Percentiles rank a stretch among this genome's conserved stretches.
These are phyloP conservation scores for Neurospora sp. DNA, from an alignment of 495 filamentous ascomycete genomes.

Conservation along the genomic window DNA sequence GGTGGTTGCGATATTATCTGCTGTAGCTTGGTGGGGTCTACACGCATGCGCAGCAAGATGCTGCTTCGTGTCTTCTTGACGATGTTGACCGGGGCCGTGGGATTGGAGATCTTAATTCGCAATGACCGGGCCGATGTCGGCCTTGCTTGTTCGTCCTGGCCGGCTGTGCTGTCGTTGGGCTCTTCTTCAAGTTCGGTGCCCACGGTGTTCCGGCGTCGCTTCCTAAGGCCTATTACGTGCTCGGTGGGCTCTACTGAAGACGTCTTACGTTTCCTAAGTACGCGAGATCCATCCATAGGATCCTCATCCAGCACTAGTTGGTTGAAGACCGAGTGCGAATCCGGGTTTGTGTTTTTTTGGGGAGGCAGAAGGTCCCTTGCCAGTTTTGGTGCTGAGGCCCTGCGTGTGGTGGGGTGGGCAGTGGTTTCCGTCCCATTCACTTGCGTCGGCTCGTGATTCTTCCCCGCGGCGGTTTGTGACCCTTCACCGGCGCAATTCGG, in stretches of 20 bases:
- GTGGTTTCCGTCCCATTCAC: constrained; percentile 1
- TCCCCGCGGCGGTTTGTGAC: constrained; percentile 21
- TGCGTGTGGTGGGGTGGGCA: constrained; percentile 24
- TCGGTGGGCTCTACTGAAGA: constrained; percentile 40
- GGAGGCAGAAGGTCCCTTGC: constrained; percentile 69
- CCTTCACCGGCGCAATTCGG: constrained; percentile 62
- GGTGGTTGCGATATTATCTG: constrained; percentile 45
- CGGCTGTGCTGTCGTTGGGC: constrained; percentile 21
- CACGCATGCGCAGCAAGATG: constrained; percentile 38
- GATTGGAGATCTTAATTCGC: constrained; percentile 23
- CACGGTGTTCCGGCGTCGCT: constrained; percentile 31
- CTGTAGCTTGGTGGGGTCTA: constrained; percentile 48
- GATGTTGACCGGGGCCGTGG: constrained; percentile 12
- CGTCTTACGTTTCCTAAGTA: constrained; percentile 77
- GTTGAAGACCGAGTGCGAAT: constrained; percentile 79
- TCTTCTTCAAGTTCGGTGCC: constrained; percentile 21
- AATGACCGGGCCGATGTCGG: constrained; percentile 31
- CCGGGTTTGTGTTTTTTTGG: constrained; percentile 59
- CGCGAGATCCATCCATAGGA: constrained; percentile 73
- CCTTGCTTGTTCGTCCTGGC: constrained; percentile 21
- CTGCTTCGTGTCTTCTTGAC: constrained; percentile 30
- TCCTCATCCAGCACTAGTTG: constrained; percentile 70
- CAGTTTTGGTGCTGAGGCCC: constrained; percentile 43
- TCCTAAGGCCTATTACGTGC: constrained; percentile 31
- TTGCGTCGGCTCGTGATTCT: constrained; percentile 30